Evolutionary conservation across 345 rosid genomes (phyloP), one percentile per base, ranked within the genome.

Genomic region (Gossypium arboreum): DNA sequence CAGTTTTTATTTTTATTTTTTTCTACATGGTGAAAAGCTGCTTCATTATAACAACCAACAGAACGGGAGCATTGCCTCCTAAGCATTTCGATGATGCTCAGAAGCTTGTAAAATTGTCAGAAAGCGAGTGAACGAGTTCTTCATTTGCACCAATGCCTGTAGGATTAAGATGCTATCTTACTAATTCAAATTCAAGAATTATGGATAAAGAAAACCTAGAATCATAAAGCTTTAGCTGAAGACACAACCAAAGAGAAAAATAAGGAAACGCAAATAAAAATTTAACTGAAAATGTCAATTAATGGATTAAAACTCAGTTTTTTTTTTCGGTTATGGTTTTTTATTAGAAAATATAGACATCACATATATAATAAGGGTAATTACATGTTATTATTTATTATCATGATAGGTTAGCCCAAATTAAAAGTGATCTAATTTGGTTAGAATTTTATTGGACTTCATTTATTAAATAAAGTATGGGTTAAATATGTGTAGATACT

Each of bases 41-140:
- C 98, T 85, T 93, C 99, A 79, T 78, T 78, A 73, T 93, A 90
- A 84, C 98, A 95, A 77, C 97, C 97, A 85, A 93, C 94, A 77
- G 93, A 88, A 82, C 93, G 98, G 69, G 97, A 91, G 78, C 91
- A 95, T 77, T 95, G 99, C 66, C 98, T 98, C 74, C 98, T 91
- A 17, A 95, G 98, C 99, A 93, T 89, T 91, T 95, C 93, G 81
- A 93, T 90, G 57, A 87, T 77, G 77, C 93, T 85, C 90, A 75
- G 87, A 91, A 29, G 91, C 94, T 83, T 90, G 99, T 80, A 95
- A 84, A 75, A 95, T 90, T 68, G 94, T 95, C 24, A 98, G 98
- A 83, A 95, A 95, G 68, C 99, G 93, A 70, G 81, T 34, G 66
- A 89, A 91, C 93, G 86, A 90, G 68, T 80, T 89, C 84, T 84